These are phyloP conservation scores for Phytophthora brassicae DNA, from an alignment of 352 stramenopile species.

Conservation along the genomic window DNA sequence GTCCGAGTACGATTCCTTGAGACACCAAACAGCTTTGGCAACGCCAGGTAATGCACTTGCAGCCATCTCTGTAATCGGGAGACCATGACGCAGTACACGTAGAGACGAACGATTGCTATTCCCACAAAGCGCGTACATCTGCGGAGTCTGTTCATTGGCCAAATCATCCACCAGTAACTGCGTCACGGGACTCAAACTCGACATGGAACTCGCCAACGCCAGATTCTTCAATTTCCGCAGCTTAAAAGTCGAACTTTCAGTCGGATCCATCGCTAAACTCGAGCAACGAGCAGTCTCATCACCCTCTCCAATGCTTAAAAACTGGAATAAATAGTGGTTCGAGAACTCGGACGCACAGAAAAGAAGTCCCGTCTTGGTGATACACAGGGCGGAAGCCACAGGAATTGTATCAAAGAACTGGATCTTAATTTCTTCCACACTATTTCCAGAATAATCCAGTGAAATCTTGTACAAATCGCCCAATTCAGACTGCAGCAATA, in stretches of 20 bases:
- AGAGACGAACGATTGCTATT: conserved; percentile 93
- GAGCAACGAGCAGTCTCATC: conserved; percentile 78
- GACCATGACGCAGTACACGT: conserved; percentile 94
- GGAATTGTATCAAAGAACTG: conserved; percentile 98
- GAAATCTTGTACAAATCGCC: conserved; percentile 99
- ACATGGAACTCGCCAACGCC: conserved; percentile 73
- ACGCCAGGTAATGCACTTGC: conserved; percentile 95
- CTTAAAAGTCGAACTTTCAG: conserved; percentile 61
- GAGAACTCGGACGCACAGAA: conserved; percentile 97
- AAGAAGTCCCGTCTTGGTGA: conserved; percentile 97
- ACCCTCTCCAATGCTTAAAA: conserved; percentile 95
- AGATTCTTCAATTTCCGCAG: conserved; percentile 90
- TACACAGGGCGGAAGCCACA: conserved; percentile 92
- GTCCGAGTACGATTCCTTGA: conserved; percentile 87
- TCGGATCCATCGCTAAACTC: conserved; percentile 72
- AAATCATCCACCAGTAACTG: conserved; percentile 96
- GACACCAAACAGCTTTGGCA: conserved; percentile 94
- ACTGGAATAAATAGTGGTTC: conserved; percentile 98
- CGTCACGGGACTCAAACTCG: conserved; percentile 93
- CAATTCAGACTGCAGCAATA: conserved; percentile 97
- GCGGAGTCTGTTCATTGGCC: conserved; percentile 93
- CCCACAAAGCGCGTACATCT: conserved; percentile 97
- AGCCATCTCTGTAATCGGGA: conserved; percentile 96
- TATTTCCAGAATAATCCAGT: conserved; percentile 83
- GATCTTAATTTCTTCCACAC: conserved; percentile 86